Evolutionary conservation across 768 basidiomycete species (phyloP).

Genomic region (Tricholomella constricta): DNA sequence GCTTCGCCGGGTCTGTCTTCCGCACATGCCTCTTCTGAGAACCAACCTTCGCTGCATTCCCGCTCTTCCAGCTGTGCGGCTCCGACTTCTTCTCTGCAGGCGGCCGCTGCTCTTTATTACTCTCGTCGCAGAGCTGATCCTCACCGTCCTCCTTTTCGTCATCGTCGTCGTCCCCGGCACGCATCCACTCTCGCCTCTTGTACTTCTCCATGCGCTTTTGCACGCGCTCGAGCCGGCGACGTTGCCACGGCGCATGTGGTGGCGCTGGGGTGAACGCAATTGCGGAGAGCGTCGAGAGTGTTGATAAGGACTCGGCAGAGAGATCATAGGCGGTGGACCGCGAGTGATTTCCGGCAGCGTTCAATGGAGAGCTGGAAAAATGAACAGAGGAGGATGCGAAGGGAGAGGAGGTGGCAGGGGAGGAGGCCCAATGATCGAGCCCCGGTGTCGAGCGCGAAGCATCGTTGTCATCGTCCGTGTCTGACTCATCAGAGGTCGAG

Average conservation of each 20-base stretch:
- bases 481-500: constrained; percentile 10
- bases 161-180: constrained; percentile 31
- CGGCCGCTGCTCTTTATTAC: background rate
- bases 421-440: constrained; percentile 9
- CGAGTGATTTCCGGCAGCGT: constrained; percentile 1
- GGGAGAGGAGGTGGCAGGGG: constrained; percentile 13
- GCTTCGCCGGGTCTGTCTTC: background rate
- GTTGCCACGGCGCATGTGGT: constrained; percentile 31
- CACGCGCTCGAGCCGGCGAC: constrained; percentile 33
- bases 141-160: constrained; percentile 27
- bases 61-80: background rate
- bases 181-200: constrained; percentile 35
- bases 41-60: background rate
- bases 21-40: background rate
- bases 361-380: constrained; percentile 6
- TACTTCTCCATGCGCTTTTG: constrained; percentile 34
- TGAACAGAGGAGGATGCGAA: constrained; percentile 11
- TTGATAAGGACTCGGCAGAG: constrained; percentile 17
- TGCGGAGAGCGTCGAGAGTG: constrained; percentile 12
- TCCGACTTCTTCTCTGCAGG: background rate
- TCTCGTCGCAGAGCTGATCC: constrained; percentile 14
- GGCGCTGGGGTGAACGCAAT: constrained; percentile 32
- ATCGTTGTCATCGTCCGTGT: constrained; percentile 7
- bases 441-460: constrained; percentile 9
- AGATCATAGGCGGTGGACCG: constrained; percentile 9